Conservation (phyloP, 352 stramenopile species). For the Phytophthora europaea region DNA sequence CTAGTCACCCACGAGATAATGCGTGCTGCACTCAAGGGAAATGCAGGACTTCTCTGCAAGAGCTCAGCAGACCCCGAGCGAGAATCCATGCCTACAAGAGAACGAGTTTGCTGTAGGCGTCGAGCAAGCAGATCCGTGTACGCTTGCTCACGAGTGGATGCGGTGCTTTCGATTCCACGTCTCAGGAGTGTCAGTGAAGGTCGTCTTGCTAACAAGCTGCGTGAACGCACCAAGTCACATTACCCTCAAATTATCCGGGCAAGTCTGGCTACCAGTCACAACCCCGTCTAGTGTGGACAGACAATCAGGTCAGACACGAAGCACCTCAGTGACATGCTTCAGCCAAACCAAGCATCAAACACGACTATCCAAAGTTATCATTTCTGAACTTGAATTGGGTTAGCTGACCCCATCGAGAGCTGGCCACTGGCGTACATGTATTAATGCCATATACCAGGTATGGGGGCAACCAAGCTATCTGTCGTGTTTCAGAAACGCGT, state of each 20-base stretch:
- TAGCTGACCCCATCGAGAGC: background rate
- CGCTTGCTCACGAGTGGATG: background rate
- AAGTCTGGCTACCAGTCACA: background rate
- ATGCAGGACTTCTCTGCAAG: no score
- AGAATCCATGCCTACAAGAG: no score
- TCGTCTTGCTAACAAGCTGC: no score
- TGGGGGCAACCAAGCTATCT: background rate
- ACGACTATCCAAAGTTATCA: background rate
- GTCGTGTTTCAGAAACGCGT: background rate
- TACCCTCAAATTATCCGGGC: background rate
- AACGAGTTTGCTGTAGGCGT: no score
- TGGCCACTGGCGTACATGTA: no score
- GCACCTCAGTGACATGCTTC: no score
- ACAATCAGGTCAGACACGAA: background rate
- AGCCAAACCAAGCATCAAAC: background rate
- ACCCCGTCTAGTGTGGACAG: background rate
- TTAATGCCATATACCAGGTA: no score
- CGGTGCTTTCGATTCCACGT: background rate
- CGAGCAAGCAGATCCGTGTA: no score
- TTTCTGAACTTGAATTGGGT: background rate
- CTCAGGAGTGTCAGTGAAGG: background rate
- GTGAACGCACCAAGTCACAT: no score
- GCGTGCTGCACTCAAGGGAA: background rate
- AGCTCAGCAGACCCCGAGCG: no score
- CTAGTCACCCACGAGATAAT: no score